Evolutionary conservation across 768 basidiomycete genomes (phyloP).

Genomic region (Strobilomyces echinocephalus): DNA sequence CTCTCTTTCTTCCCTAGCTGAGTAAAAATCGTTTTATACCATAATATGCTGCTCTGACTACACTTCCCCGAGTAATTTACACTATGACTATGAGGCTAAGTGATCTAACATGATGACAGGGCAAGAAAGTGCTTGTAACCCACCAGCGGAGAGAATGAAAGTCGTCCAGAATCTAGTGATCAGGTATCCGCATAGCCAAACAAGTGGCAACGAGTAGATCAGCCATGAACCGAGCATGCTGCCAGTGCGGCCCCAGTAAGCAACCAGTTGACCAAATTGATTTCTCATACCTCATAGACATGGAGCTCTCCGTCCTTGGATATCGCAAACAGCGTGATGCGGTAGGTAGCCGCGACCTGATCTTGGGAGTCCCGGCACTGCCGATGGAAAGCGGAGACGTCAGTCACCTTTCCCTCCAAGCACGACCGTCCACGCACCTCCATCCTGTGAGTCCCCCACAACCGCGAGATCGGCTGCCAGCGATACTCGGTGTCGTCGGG

Average conservation of each 20-base stretch:
- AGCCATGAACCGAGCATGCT: constrained; percentile 24
- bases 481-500: constrained; percentile 22
- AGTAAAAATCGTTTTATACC: too few species aligned
- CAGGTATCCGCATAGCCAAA: constrained; percentile 29
- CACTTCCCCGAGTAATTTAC: too few species aligned
- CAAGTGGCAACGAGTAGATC: constrained; percentile 31
- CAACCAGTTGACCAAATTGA: not conserved
- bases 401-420: not conserved
- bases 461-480: constrained; percentile 17
- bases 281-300: constrained; percentile 25
- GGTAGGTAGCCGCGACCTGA: constrained; percentile 29
- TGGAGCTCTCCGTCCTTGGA: constrained; percentile 30
- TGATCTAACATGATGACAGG: not conserved
- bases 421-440: constrained; percentile 16
- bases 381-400: not conserved
- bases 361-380: constrained; percentile 23
- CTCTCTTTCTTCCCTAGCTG: too few species aligned
- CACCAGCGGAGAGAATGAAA: not conserved
- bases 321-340: constrained; percentile 26
- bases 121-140: not conserved
- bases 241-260: not conserved
- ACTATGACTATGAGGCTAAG: not conserved
- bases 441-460: constrained; percentile 15
- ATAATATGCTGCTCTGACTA: too few species aligned
- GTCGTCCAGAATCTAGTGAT: constrained; percentile 13